A percentile compares a stretch with the other conserved stretches of the same genome.
Evolutionary conservation across 75 land plant genomes (phyloP).

Genomic region (Gnetum montanum): DNA sequence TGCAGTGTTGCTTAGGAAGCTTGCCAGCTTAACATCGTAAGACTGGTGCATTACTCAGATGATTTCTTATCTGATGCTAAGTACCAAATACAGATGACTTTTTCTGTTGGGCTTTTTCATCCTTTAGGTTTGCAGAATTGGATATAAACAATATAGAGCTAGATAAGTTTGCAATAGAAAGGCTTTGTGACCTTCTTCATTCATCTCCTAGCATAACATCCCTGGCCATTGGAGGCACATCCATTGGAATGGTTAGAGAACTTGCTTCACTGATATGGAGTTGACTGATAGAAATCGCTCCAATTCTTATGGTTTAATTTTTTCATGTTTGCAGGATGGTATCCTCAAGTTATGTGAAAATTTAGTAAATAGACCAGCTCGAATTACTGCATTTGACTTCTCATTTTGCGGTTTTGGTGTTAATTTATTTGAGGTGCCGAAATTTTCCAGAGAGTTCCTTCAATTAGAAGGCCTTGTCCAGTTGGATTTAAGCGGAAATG

Average conservation of each 20-base stretch:
- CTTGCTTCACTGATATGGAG: background rate
- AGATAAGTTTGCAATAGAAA: constrained; percentile 39
- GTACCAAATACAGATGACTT: no score
- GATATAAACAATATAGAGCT: constrained; percentile 53
- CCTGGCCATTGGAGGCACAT: constrained; percentile 44
- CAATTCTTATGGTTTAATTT: background rate
- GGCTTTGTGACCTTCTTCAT: constrained; percentile 41
- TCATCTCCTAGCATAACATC: constrained; percentile 39
- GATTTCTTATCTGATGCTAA: no score
- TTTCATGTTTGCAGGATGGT: constrained; percentile 42
- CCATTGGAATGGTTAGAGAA: constrained; percentile 53
- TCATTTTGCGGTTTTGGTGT: constrained; percentile 60
- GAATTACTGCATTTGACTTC: constrained; percentile 45
- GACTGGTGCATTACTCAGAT: no score
- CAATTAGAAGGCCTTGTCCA: constrained; percentile 23
- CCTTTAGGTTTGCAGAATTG: constrained; percentile 62
- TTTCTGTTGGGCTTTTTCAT: no score
- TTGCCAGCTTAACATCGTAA: constrained; percentile 51
- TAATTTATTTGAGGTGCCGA: constrained; percentile 12
- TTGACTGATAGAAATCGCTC: background rate
- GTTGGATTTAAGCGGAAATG: constrained; percentile 63
- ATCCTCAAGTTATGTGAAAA: constrained; percentile 33
- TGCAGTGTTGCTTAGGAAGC: constrained; percentile 38
- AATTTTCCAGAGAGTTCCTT: constrained; percentile 17
- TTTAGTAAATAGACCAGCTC: constrained; percentile 19